Evolutionary conservation across 2,329 filamentous ascomycete genomes (phyloP), one percentile per base, ranked within the genome.

Genomic region (Spiromastix sp.): DNA sequence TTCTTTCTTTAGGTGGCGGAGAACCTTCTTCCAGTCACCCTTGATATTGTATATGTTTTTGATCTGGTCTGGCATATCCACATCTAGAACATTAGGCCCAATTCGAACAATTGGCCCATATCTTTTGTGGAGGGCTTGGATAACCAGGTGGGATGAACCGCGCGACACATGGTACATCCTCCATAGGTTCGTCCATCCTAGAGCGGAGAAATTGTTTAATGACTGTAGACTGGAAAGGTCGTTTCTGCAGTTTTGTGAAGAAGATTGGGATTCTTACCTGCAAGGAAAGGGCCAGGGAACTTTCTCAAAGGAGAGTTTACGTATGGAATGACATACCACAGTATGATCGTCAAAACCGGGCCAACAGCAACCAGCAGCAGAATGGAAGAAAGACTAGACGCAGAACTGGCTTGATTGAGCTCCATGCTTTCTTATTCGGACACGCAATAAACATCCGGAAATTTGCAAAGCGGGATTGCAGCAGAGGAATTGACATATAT

Each of bases 41-140:
- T 58, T 48, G 13, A 50, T 52, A 38, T 42, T 54, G 26, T 63
- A 66, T 5, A 64, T 43, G 1, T 49, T 51, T 32, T 56, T 57
- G 40, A 58, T 51, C 35, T 64, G 37, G 17, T 57, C 53, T 1
- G 61, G 60, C 0, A 53, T 46, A 34, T 62, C 56, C 4, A 66
- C 42, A 25, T 58, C 55, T 2, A 65, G 41, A 2, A 57, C 39
- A 25, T 60, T 60, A 3, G 63, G 63, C 1, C 52, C 60, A n/a
- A 64, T 55, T 5, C 59, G 59, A 3, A 67, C 59, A 6, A 62
- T 52, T 0, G 61, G 59, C 0, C 63, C 62, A 40, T 64, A 56
- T 39, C 55, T 51, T 5, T 51, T 47, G 37, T 64, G 62, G 3
- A 61, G 48, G 26, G 55, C 43, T 26, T 51, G 48, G 30, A 55